Base-by-base conservation (phyloP, 768 basidiomycete species). In the Psilocybe subaeruginosa region DNA sequence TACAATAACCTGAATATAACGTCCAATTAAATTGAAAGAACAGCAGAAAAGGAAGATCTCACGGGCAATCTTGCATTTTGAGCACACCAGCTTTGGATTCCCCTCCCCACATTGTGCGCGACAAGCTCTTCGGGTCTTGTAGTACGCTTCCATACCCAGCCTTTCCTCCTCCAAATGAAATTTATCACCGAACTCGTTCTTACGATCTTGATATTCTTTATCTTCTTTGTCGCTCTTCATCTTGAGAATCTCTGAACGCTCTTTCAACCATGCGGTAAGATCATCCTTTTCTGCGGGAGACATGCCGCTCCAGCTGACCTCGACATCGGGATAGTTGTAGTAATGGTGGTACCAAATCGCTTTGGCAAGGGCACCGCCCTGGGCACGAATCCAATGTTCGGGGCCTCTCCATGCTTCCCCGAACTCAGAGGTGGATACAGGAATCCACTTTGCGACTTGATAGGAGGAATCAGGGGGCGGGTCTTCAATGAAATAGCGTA, bases 271-370 rank as follows among this genome's bases (percentile, higher is more conserved):
- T 19, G n/a, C 53, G 5, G 35, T 47, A 6, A 64, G 46, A 1
- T 65, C 66, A 17, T 64, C 60, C 33, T 64, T 67, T 7, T 72
- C 67, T 4, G 17, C 53, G 7, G 59, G 63, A 5, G 70, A 63
- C 58, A 70, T 70, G 12, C 64, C 70, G 43, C 61, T 67, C 69
- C 70, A 72, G 23, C 61, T 63, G 46, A 67, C 64, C n/a, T 63
- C 60, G 30, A 68, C 53, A 11, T 64, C 41, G 19, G 54, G 60
- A 8, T 37, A 51, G 23, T 59, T 31, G 59, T 51, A 71, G 16
- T 54, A 54, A 12, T 63, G 19, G 56, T 72, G 64, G 31, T 53
- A 71, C 71, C 69, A 72, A 2, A 72, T 59, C 14, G 61, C 67
- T 51, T 69, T 72, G 37, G 68, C 65, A 11, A 72, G 41, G 1